Evolutionary conservation across 257 asterid genomes (phyloP).

Genomic region (Solanum commersonii): DNA sequence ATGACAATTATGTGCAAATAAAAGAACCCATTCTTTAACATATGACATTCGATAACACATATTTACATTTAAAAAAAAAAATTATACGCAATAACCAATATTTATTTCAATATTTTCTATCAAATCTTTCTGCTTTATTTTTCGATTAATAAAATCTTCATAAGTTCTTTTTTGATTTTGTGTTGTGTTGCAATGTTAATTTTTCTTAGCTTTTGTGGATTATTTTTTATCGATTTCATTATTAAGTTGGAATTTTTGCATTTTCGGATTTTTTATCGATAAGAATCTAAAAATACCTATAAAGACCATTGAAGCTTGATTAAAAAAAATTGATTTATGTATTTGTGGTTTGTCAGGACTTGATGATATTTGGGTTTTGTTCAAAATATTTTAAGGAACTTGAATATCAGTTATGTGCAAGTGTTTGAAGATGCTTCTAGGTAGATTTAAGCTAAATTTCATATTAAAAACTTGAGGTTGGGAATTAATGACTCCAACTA

Average conservation of each 20-base stretch:
- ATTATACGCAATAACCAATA: neutral
- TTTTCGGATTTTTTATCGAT: neutral
- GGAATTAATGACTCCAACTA: neutral
- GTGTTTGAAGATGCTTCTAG: neutral
- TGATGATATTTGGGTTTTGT: neutral
- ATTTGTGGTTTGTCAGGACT: neutral
- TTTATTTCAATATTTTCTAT: neutral
- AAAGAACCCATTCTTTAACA: neutral
- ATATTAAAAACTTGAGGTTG: neutral
- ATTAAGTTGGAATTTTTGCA: too few relatives aligned
- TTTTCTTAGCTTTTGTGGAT: neutral
- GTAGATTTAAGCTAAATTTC: neutral
- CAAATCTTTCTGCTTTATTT: neutral
- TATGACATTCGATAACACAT: neutral
- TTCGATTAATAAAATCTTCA: neutral
- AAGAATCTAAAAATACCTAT: too few relatives aligned
- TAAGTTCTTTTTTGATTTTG: neutral
- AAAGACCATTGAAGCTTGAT: neutral
- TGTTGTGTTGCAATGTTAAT: neutral
- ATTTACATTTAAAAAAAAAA: too few relatives aligned
- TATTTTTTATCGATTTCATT: neutral
- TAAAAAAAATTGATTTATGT: too few relatives aligned
- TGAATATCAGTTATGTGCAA: neutral
- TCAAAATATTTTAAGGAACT: too few relatives aligned
- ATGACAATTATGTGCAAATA: neutral